A percentile compares a stretch with the other conserved stretches of the same genome.
These are phyloP conservation scores for Termitomyces sp. DNA, from an alignment of 768 basidiomycete species.

Conservation along the genomic window DNA sequence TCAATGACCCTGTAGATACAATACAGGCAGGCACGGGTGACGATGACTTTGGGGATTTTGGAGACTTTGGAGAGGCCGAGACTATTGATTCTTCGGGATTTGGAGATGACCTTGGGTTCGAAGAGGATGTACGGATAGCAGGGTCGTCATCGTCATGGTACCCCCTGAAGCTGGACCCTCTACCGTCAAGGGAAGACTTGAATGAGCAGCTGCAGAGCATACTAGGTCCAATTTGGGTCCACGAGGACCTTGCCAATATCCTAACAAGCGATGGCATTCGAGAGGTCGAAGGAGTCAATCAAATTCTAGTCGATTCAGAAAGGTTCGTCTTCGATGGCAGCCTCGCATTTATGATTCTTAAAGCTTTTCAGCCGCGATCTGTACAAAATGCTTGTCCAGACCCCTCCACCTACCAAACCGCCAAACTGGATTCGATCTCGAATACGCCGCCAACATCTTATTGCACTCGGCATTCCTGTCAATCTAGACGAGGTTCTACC, in stretches of 20 bases:
- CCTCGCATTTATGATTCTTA: constrained; percentile 15
- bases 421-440: constrained; percentile 94
- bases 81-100: constrained; percentile 32
- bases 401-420: constrained; percentile 75
- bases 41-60: constrained; percentile 87
- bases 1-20: constrained; percentile 51
- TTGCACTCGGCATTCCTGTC: constrained; percentile 89
- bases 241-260: constrained; percentile 46
- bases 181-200: constrained; percentile 57
- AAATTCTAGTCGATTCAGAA: constrained; percentile 72
- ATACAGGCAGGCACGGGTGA: constrained; percentile 48
- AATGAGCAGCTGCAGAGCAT: constrained; percentile 63
- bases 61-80: constrained; percentile 76
- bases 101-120: constrained; percentile 33
- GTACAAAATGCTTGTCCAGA: constrained; percentile 68
- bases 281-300: constrained; percentile 76
- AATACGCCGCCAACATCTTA: constrained; percentile 87
- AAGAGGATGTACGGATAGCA: constrained; percentile 36
- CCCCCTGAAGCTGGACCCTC: constrained; percentile 62
- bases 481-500: constrained; percentile 92
- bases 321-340: constrained; percentile 48
- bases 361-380: constrained; percentile 63
- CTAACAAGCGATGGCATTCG: constrained; percentile 73
- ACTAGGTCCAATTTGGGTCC: constrained; percentile 64
- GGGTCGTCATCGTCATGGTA: constrained; percentile 55